These are phyloP conservation scores for Pythium monospermum DNA, from an alignment of 352 stramenopile species.

Conservation along the genomic window DNA sequence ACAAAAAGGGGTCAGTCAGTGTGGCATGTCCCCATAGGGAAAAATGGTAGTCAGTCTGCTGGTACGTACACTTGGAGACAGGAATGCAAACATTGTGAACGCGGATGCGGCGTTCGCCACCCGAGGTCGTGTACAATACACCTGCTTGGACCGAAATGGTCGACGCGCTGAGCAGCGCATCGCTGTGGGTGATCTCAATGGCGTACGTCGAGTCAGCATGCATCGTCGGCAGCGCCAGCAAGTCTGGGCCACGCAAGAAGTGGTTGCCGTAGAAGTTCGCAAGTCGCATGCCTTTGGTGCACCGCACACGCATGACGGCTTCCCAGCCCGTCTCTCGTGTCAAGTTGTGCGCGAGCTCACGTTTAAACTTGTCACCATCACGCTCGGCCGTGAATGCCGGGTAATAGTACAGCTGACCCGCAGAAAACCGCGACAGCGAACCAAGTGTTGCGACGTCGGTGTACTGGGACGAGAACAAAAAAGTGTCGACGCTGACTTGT, in stretches of 20 bases:
- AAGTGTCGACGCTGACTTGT: slow-evolving; percentile 99
- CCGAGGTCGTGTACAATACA: slow-evolving; percentile 97
- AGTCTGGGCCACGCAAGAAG: slow-evolving; percentile 95
- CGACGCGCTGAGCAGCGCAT: slow-evolving; percentile 90
- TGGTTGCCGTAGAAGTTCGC: slow-evolving; percentile 99
- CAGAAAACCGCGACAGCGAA: slow-evolving; percentile 94
- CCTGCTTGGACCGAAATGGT: slow-evolving; percentile 96
- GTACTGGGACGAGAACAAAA: slow-evolving; percentile 95
- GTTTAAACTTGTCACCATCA: slow-evolving; percentile 92
- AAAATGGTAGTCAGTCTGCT: too few relatives aligned
- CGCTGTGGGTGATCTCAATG: slow-evolving; percentile 97
- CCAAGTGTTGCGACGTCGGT: slow-evolving; percentile 95
- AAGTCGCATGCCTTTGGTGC: slow-evolving; percentile 96
- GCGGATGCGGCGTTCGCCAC: slow-evolving; percentile 96
- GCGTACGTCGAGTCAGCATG: slow-evolving; percentile 95
- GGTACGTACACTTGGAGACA: slow-evolving; percentile 82
- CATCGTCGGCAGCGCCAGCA: slow-evolving; percentile 95
- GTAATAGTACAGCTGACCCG: slow-evolving; percentile 97
- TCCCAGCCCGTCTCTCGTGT: slow-evolving; percentile 93
- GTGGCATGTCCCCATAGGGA: too few relatives aligned
- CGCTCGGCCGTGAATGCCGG: slow-evolving; percentile 88
- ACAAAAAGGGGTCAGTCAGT: neutral
- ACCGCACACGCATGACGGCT: slow-evolving; percentile 96
- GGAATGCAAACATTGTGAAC: slow-evolving; percentile 96
- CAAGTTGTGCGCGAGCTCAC: slow-evolving; percentile 90